These are phyloP conservation scores for Neofusicoccum ribis DNA, from an alignment of 2,329 filamentous ascomycete genomes.

Conservation along the genomic window DNA sequence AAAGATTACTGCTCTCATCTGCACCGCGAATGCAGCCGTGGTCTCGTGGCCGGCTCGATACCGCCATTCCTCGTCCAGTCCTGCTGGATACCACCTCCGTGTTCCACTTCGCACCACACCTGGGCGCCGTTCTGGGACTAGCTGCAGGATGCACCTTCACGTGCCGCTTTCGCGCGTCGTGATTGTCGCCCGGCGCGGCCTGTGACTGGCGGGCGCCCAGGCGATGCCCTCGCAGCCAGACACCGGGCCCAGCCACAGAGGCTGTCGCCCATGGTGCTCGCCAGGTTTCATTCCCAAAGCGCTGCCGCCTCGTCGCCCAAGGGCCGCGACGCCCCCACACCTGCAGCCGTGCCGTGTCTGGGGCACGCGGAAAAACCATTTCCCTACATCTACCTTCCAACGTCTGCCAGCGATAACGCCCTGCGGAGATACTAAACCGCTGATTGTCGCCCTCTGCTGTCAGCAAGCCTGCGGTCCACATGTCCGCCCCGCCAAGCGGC, in stretches of 20 bases:
- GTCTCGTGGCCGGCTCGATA: slow-evolving; percentile 18
- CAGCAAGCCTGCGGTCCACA: background rate
- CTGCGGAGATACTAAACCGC: background rate
- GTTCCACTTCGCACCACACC: slow-evolving; percentile 17
- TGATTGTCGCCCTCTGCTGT: background rate
- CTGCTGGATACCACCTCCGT: slow-evolving; percentile 16
- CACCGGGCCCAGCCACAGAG: slow-evolving; percentile 10
- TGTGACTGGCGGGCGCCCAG: slow-evolving; percentile 9
- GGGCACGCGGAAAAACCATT: slow-evolving; percentile 12
- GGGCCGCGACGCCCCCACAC: background rate
- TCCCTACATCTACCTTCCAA: background rate
- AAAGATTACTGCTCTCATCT: slow-evolving; percentile 19
- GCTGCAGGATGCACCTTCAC: slow-evolving; percentile 15
- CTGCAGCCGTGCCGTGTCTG: slow-evolving; percentile 13
- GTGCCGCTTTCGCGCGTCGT: slow-evolving; percentile 10
- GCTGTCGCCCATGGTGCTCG: slow-evolving; percentile 2
- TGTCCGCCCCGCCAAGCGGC: background rate
- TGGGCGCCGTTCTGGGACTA: slow-evolving; percentile 14
- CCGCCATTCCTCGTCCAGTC: slow-evolving; percentile 12
- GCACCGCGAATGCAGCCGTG: slow-evolving; percentile 15
- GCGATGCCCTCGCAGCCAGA: background rate
- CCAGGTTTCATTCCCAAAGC: slow-evolving; percentile 15
- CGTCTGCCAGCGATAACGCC: background rate
- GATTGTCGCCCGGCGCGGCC: slow-evolving; percentile 15
- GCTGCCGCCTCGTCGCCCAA: background rate